Evolutionary conservation across 257 asterid genomes (phyloP).

Genomic region (Lycium barbarum): DNA sequence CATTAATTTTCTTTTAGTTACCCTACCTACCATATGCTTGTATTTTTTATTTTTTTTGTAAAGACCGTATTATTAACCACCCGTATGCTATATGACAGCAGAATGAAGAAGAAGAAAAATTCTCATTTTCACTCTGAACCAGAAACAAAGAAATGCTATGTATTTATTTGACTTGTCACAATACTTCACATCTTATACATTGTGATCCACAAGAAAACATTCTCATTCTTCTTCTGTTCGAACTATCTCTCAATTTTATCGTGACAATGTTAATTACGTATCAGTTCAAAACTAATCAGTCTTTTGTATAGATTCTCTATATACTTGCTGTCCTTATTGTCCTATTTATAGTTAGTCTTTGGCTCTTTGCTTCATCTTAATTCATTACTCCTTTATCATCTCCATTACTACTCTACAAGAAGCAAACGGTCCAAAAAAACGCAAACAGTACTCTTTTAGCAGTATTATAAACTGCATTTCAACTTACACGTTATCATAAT

Average conservation of each 20-base stretch:
- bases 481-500: background rate
- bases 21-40: no score
- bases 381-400: slow-evolving; percentile 1
- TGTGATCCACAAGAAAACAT: background rate
- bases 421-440: background rate
- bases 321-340: background rate
- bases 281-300: background rate
- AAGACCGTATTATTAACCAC: no score
- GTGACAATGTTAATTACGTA: background rate
- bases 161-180: no score
- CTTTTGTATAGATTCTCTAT: background rate
- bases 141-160: no score
- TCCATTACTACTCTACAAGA: background rate
- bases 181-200: background rate
- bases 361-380: no score
- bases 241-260: background rate
- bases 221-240: background rate
- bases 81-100: no score
- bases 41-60: no score
- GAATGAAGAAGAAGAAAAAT: no score
- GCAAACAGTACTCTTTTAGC: background rate
- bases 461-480: background rate
- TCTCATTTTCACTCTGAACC: no score
- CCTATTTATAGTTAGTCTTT: background rate
- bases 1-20: no score